Percentiles rank a stretch among this genome's conserved stretches.
These are phyloP conservation scores for Picochlorum sp. DNA, from an alignment of 139 green algal genomes.

Conservation along the genomic window DNA sequence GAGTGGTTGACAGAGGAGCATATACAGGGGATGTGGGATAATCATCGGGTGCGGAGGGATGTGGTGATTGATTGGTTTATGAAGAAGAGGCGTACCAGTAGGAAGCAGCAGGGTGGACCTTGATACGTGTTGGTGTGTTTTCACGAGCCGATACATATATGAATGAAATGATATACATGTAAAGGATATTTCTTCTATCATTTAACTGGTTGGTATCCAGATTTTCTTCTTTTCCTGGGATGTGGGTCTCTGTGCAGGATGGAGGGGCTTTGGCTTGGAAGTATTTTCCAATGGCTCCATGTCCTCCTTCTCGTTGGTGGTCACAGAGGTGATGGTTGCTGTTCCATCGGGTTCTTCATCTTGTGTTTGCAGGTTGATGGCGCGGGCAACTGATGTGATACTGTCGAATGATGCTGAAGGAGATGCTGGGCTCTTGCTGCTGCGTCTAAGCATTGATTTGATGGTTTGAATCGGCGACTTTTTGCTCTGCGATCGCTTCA, in stretches of 20 bases:
- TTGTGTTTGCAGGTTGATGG: neutral
- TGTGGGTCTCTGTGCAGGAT: too few relatives aligned
- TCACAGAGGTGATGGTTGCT: neutral
- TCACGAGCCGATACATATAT: neutral
- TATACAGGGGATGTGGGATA: conserved; percentile 12
- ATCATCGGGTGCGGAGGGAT: conserved; percentile 3
- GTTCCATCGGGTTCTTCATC: neutral
- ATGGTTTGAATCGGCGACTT: neutral
- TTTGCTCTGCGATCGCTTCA: conserved; percentile 3
- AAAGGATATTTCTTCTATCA: too few relatives aligned
- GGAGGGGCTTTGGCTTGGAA: too few relatives aligned
- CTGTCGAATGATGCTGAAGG: neutral
- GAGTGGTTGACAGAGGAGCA: conserved; percentile 1
- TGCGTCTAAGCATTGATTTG: neutral
- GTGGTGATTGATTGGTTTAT: conserved; percentile 13
- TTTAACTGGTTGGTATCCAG: too few relatives aligned
- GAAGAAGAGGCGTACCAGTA: neutral
- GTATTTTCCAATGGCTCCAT: too few relatives aligned
- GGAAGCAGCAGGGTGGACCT: neutral
- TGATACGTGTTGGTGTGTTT: neutral
- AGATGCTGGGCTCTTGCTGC: conserved; percentile 12
- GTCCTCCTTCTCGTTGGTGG: neutral
- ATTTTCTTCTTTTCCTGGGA: too few relatives aligned
- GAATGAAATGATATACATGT: too few relatives aligned
- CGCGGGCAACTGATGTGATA: too few relatives aligned